phyloP scores from a whole-genome alignment of 805 yeast species.

The Wickerhamiella sergipiensis region DNA sequence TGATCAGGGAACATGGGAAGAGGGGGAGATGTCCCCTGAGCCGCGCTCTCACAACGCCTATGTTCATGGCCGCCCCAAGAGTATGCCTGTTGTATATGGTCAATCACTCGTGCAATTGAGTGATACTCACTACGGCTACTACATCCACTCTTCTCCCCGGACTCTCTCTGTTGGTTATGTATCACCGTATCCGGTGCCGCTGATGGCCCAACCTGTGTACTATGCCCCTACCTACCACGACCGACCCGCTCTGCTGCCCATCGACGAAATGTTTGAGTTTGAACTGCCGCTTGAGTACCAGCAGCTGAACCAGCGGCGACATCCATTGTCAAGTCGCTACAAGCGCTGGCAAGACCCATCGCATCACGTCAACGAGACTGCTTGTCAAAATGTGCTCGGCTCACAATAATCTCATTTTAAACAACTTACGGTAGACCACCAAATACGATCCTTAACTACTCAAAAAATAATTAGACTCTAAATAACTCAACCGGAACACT shows the following conservation, averaged over 20 bases:
- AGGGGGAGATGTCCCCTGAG: no score
- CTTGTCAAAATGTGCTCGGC: background rate
- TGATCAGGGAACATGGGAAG: background rate
- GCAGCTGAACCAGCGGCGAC: background rate
- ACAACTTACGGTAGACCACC: background rate
- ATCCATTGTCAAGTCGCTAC: background rate
- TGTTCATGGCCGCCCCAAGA: background rate
- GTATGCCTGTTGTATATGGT: background rate
- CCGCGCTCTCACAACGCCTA: no score
- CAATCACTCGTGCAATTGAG: background rate
- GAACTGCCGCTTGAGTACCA: background rate
- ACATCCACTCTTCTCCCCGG: background rate
- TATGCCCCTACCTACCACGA: background rate
- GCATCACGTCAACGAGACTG: background rate
- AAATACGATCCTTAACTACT: background rate
- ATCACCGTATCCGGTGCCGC: background rate
- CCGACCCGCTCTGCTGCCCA: background rate
- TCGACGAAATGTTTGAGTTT: background rate
- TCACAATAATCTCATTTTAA: background rate
- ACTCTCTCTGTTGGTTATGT: background rate
- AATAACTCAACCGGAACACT: constrained; percentile 3
- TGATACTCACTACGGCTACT: background rate
- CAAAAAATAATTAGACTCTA: constrained; percentile 1
- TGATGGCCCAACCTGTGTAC: background rate
- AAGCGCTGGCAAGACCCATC: background rate